Evolutionary conservation across 768 basidiomycete genomes (phyloP), one percentile per base, ranked within the genome.

Genomic region (Lanmaoa rubissima): DNA sequence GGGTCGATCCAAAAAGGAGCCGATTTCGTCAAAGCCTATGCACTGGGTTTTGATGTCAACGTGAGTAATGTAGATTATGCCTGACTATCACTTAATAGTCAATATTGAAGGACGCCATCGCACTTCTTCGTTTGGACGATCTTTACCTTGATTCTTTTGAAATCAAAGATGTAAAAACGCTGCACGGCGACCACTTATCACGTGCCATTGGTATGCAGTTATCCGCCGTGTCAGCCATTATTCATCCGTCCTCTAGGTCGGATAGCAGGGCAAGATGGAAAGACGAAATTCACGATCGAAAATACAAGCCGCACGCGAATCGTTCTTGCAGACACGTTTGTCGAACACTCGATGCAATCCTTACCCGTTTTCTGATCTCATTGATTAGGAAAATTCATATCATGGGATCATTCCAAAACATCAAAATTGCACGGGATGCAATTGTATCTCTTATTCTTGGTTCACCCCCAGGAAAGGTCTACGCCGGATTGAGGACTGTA

Each of bases 241-340:
- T 48, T 67, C 19, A 61, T 55, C 38, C 19, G 17, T 49, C 28
- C 51, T 51, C 11, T 63, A 92, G 91, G 94, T 63, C 95, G 97
- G 63, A 98, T 99, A 69, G 97, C 97, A 12, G 97, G 97, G 5
- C 94, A 99, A 70, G 94, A 97, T 60, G 97, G 97, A 43, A 98
- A 98, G 77, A 98, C 95, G 12, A 95, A 97, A 71, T 98, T 98
- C 72, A 94, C 95, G 2, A 98, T 99, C 53, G 97, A 99, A 77
- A 99, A 98, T 66, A 84, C 94, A 3, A 95, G 88, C 63, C 83
- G 96, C 55, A 99, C 97, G 28, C 88, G 97, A n/a, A 98, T 99
- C 54, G 92, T 99, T 45, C 84, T 99, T 41, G 97, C 97, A 12
- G 97, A 99, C 70, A 94, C 94, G 95, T 95, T 67, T 53, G 90